Base-by-base conservation (phyloP, 176 grass and related monocot genomes). In the Rhynchospora pubera region DNA sequence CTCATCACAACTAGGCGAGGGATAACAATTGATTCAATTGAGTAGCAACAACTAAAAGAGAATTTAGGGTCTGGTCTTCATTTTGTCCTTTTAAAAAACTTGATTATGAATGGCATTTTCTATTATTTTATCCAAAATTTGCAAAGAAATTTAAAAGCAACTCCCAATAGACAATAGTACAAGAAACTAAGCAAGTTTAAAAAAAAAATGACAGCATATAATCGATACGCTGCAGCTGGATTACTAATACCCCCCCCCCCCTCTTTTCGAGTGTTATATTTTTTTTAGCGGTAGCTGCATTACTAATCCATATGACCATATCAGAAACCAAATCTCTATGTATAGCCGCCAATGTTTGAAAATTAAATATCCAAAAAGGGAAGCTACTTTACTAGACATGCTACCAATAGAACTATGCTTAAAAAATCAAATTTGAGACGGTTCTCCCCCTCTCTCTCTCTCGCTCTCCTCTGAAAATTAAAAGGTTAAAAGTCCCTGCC, bases 331-430 rank as follows among this genome's bases (percentile, higher is more conserved):
- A 66, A 66, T 66, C 34, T 66, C 12, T 23, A 61, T 24, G 58
- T 2, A 67, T 67, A 67, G 32, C 32, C 5, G 15, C 65, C 30
- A 6, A 42, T 39, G 30, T 14, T 42, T 39, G 64, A 67, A 67
- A 67, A n/a, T n/a, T n/a, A n/a, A n/a, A 67, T 16, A 34, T 15
- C 12, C 26, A 42, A 42, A 67, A 67, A 67, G 28, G 13, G 3
- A 39, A 14, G 30, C 5, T 67, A 13, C 28, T 68, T 58, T 32
- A 81, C 15, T 28, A 67, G 48, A 69, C 23, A 34, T 53, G 63
- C 57, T 21, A 18, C 79, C 62, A 82, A 82, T 24, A 34, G 51
- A 82, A 82, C 43, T 42, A 26, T 28, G 18, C 75, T 69, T 30
- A 78, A 59, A 67, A 39, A 58, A 56, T 78, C 26, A 9, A 78